A percentile compares a stretch with the other conserved stretches of the same genome.
These are phyloP conservation scores for Terfezia boudieri DNA, from an alignment of 495 filamentous ascomycete genomes.

Conservation along the genomic window DNA sequence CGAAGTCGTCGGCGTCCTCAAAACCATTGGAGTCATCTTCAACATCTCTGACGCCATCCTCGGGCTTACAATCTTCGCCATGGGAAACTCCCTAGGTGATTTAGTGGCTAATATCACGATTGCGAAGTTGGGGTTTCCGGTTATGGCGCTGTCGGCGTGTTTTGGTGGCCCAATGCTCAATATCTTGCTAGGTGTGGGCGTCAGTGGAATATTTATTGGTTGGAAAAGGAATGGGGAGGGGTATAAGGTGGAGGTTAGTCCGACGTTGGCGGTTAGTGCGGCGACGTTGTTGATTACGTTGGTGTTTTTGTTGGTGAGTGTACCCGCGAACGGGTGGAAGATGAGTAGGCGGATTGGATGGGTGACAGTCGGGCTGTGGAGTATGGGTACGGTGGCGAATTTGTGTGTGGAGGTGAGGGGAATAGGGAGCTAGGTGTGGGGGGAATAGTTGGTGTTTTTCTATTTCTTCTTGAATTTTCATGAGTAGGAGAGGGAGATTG, in stretches of 20 bases:
- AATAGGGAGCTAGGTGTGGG: conserved; percentile 21
- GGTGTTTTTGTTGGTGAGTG: conserved; percentile 49
- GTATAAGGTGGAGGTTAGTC: conserved; percentile 64
- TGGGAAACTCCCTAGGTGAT: conserved; percentile 87
- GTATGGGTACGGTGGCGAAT: conserved; percentile 61
- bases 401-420: conserved; percentile 59
- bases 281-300: conserved; percentile 63
- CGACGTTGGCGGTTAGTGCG: conserved; percentile 61
- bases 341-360: conserved; percentile 73
- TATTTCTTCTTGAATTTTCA: not conserved
- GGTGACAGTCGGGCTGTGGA: conserved; percentile 65
- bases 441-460: not conserved
- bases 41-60: conserved; percentile 90
- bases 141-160: conserved; percentile 91
- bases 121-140: conserved; percentile 75
- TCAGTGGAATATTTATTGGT: conserved; percentile 71
- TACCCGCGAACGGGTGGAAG: conserved; percentile 72
- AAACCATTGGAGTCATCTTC: conserved; percentile 78
- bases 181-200: conserved; percentile 79
- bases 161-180: conserved; percentile 97
- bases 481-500: too few relatives aligned
- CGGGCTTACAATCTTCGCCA: conserved; percentile 87
- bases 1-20: conserved; percentile 88
- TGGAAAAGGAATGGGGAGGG: conserved; percentile 33
- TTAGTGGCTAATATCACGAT: conserved; percentile 89